Base-by-base conservation (phyloP, 2,329 filamentous ascomycete genomes). In the Lachnellula arida region DNA sequence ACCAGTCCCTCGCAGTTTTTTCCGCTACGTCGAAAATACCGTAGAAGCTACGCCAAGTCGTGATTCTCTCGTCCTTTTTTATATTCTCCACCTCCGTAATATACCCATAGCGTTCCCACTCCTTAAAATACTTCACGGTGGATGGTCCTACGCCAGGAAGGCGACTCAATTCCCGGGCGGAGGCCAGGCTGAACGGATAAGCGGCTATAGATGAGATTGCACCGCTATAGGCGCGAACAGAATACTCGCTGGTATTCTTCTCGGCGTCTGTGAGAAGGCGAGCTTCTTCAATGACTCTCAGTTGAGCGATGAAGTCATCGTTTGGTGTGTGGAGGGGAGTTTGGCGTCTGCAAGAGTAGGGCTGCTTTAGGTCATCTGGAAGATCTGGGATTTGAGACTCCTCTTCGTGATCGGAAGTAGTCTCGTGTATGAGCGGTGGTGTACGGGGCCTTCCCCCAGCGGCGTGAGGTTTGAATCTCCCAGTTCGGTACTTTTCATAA, bases 11-110 rank as follows among this genome's bases (percentile, higher is more conserved):
- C 0, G 93, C 92, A 0, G 88, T 94, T 12, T 83, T 84, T 2
- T 88, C 86, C 0, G 88, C 93, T 0, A 97, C 91, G n/a, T 92
- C 93, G 89, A 91, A 96, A 55, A 97, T 95, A 4, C 88, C 78
- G 73, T 88, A 89, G 71, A 97, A 97, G 0, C 79, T 70, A 46
- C 82, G 77, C 3, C 97, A 73, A 0, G 85, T 78, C 19, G 78
- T 77, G 56, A 94, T 77, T 55, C 79, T 81, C 12, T 82, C 75
- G 62, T 96, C 85, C 0, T 74, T 72, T 50, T 87, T 80, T 1
- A 88, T 80, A 4, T 84, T 81, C 7, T 80, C 74, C 0, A 86
- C 85, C 23, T 89, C 88, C 37, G 76, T 68, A 5, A 96, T 74
- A 15, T 72, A 75, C 0, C 84, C 86, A 0, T 79, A 78, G 2